A percentile compares a stretch with the other conserved stretches of the same genome.
Conservation (phyloP, 1,284 basidiomycete genomes). For the Moesziomyces sp. region DNA sequence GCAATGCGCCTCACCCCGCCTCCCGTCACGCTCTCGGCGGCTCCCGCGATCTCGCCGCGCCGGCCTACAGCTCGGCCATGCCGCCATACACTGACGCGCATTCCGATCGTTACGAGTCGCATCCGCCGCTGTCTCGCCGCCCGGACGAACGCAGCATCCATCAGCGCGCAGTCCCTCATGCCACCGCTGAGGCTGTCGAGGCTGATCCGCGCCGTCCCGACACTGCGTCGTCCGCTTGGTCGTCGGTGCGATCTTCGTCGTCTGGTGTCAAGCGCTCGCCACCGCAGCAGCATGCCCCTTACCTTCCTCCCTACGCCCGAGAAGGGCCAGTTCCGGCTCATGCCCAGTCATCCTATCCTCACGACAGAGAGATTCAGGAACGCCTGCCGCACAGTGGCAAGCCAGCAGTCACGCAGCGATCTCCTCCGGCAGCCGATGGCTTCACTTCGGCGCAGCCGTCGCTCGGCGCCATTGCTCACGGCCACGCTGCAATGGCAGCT, state of each 20-base stretch:
- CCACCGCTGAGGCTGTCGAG: background rate
- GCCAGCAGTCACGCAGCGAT: background rate
- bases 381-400: background rate
- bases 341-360: background rate
- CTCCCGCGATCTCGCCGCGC: background rate
- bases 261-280: background rate
- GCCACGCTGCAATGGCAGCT: background rate
- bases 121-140: conserved; percentile 1
- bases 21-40: background rate
- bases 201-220: background rate
- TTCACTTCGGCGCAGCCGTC: background rate
- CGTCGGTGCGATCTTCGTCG: background rate
- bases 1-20: background rate
- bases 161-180: background rate
- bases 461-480: background rate
- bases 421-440: background rate
- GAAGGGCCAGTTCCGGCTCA: background rate
- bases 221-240: background rate
- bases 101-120: background rate
- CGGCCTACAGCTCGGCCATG: background rate
- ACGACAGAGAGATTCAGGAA: background rate
- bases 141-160: background rate
- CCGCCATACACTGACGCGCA: conserved; percentile 1
- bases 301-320: background rate
- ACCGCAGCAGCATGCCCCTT: background rate